These are phyloP conservation scores for Rhizoclosmatium globosum DNA, from an alignment of 192 early-diverging fungal species.

Conservation along the genomic window DNA sequence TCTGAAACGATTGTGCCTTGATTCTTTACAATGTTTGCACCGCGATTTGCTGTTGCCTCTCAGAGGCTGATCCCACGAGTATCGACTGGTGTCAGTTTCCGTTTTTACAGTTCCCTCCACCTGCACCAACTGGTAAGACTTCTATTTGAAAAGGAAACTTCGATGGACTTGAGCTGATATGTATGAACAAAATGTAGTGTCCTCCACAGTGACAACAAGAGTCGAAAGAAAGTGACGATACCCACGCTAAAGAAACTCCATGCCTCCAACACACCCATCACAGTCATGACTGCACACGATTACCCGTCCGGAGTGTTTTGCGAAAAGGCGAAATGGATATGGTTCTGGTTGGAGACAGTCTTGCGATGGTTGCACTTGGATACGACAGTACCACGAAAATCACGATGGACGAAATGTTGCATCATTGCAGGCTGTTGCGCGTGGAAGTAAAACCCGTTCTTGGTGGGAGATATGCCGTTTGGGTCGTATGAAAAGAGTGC, in stretches of 20 bases:
- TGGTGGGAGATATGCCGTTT: conserved; percentile 88
- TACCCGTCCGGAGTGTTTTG: conserved; percentile 89
- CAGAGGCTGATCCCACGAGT: too few species aligned
- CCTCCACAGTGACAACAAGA: background rate
- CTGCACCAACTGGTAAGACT: background rate
- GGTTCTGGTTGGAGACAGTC: conserved; percentile 91
- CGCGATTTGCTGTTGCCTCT: too few species aligned
- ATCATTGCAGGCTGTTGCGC: conserved; percentile 90
- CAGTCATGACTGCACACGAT: conserved; percentile 97
- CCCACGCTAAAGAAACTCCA: conserved; percentile 81
- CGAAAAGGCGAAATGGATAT: conserved; percentile 87
- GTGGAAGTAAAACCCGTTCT: conserved; percentile 81
- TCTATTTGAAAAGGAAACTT: background rate
- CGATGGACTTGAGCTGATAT: background rate
- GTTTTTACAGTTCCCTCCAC: background rate
- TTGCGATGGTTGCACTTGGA: conserved; percentile 97
- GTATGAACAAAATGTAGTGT: background rate
- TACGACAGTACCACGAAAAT: conserved; percentile 84
- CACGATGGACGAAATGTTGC: conserved; percentile 96
- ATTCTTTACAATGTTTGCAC: too few species aligned
- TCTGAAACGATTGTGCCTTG: too few species aligned
- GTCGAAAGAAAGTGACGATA: conserved; percentile 83
- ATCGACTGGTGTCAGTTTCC: background rate
- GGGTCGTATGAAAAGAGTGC: conserved; percentile 87
- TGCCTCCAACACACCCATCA: conserved; percentile 76